Evolutionary conservation across 2,329 filamentous ascomycete species (phyloP), one percentile per base, ranked within the genome.

Genomic region (Chaetomium olivaceum): DNA sequence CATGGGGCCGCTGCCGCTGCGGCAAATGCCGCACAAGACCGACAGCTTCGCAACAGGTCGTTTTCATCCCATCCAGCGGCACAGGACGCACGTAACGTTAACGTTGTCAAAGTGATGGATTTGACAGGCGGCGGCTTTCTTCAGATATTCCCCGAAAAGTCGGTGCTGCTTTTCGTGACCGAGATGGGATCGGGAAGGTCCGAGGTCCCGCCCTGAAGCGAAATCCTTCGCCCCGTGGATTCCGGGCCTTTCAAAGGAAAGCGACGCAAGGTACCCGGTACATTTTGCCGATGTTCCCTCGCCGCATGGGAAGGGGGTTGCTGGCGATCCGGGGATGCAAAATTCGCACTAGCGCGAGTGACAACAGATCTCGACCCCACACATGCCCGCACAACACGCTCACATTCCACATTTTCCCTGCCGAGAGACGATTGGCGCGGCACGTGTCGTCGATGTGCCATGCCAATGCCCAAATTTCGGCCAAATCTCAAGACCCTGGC

Each of bases 261-360:
- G 31, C 48, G 50, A 52, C n/a, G 31, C 48, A 43, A 61, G 48
- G 58, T 61, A 43, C 58, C 27, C 58, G 43, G 46, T 60, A 60
- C 58, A 33, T 46, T 46, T 27, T 59, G 16, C 57, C 21, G 33
- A 27, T 59, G 57, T 50, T 48, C 39, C 25, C 43, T 59, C 23
- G 57, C 8, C 25, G 57, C 57, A 58, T 58, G 50, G 50, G 59
- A 23, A 16, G 23, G 36, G 57, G 36, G 57, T 16, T 16, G 57
- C 43, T 56, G 58, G 57, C 51, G 58, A 64, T 64, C 62, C 25
- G 56, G 62, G 62, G 63, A 51, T 58, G 63, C 58, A 56, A 48
- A 50, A 25, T 50, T 14, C 52, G 52, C 63, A 27, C 54, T 62
- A 65, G 54, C 63, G 63, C 63, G 57, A 61, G 63, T 48, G 52